Evolutionary conservation across 1,139 yeast species (phyloP), one percentile per base, ranked within the genome.

Genomic region (Geotrichum restrictum): DNA sequence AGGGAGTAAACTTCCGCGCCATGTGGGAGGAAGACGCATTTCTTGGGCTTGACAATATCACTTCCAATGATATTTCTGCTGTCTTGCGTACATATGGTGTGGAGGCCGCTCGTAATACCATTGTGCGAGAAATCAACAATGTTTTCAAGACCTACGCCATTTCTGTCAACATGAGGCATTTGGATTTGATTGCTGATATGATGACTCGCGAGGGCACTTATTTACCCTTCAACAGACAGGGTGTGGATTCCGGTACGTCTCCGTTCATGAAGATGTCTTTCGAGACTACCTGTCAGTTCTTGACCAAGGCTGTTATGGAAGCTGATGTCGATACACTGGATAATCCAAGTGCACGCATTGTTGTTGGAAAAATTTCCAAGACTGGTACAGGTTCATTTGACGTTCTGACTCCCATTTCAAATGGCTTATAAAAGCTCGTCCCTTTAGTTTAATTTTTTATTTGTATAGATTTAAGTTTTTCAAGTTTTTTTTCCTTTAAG

Each of bases 121-220:
- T 94, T 74, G 98, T 91, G 40, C 85, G 88, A 64, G 99, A 94
- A 78, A 88, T 94, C 69, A 86, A 88, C 72, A 85, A 88, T 64
- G 98, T 94, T 65, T 94, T 94, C 81, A 88, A 88, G 61, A 91
- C 95, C 54, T 93, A 93, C 71, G 98, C 98, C 64, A 94, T 94
- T 68, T 76, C 91, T 58, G 98, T 94, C 58, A 87, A 95, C 56
- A 75, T 82, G 51, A 89, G 98, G 70, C 99, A 94, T 74, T 81
- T 94, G 74, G 98, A 93, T 68, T 80, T 94, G 69, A 85, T 94
- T 71, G 98, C 96, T 59, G 99, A 94, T 71, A 88, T 88, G 91
- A 94, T 94, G 99, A 94, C 99, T 3, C 82, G 98, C 70, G 98
- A 93, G 73, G 99, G 99, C 65, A 81, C 94, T 2, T 94, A 91